Percentiles rank a stretch among this genome's conserved stretches.
Conservation (phyloP, 495 filamentous ascomycete species). For the Xylaria castorea region DNA sequence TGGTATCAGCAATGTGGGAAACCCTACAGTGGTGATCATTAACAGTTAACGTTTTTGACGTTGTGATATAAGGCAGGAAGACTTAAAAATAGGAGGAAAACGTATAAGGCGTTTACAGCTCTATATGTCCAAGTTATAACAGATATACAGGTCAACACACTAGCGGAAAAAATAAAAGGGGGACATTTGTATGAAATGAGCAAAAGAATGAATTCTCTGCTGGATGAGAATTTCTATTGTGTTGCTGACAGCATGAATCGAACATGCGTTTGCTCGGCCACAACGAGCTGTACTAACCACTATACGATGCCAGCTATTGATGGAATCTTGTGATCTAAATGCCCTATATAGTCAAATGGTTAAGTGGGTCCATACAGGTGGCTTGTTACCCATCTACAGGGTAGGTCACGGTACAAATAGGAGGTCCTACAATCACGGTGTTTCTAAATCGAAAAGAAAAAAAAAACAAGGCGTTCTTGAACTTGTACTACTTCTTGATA, state of each 20-base stretch:
- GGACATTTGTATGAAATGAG: background rate
- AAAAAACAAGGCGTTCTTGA: too few species aligned
- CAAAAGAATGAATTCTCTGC: background rate
- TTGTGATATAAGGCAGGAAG: too few species aligned
- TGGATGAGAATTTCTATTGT: background rate
- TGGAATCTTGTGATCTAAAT: background rate
- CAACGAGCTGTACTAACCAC: constrained; percentile 27
- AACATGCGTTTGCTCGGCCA: constrained; percentile 24
- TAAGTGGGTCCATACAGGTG: background rate
- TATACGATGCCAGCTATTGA: constrained; percentile 21
- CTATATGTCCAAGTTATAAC: too few species aligned
- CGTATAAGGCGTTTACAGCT: too few species aligned
- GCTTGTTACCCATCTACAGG: background rate
- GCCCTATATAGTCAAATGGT: background rate
- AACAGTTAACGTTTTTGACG: too few species aligned
- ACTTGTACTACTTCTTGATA: background rate
- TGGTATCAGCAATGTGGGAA: too few species aligned
- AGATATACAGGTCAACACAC: too few species aligned
- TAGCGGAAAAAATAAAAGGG: too few species aligned
- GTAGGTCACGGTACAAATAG: background rate
- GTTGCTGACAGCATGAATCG: constrained; percentile 21
- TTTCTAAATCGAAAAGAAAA: too few species aligned
- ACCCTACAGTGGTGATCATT: too few species aligned
- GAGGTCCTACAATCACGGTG: background rate
- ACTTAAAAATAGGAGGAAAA: background rate